phyloP scores from a whole-genome alignment of 768 basidiomycete species.

The Russula vinacea region DNA sequence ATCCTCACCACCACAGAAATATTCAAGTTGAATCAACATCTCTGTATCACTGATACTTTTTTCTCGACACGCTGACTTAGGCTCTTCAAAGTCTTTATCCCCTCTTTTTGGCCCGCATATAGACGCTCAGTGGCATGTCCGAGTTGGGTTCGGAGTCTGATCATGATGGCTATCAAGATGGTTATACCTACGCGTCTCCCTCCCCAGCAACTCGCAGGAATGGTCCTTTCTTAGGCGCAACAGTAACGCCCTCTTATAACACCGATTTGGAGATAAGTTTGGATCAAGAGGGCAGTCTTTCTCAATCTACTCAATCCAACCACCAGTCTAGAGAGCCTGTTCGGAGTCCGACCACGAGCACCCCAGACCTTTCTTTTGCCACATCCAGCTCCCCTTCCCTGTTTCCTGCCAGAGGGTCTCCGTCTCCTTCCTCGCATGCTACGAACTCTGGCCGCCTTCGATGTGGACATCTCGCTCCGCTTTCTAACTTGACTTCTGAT shows the following conservation, averaged over 20 bases:
- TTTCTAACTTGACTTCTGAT: background rate
- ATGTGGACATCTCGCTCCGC: background rate
- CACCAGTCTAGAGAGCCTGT: background rate
- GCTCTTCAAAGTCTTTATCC: background rate
- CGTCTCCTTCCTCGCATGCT: background rate
- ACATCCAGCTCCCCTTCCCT: conserved; percentile 15
- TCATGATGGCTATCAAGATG: too few relatives aligned
- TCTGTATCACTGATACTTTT: background rate
- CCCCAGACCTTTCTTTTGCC: conserved; percentile 20
- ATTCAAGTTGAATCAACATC: background rate
- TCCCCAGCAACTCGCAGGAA: background rate
- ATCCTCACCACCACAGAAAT: background rate
- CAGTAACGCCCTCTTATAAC: background rate
- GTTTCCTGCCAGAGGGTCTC: background rate
- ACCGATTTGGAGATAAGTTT: background rate
- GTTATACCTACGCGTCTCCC: background rate
- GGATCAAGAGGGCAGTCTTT: background rate
- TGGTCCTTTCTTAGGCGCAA: background rate
- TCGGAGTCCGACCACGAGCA: conserved; percentile 13
- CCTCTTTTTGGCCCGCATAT: background rate
- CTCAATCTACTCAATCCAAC: background rate
- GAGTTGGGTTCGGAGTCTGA: background rate
- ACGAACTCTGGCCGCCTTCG: background rate
- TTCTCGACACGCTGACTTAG: background rate
- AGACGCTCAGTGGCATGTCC: background rate